These are phyloP conservation scores for Tetradesmus lagerheimii DNA, from an alignment of 139 green algal genomes.

Conservation along the genomic window DNA sequence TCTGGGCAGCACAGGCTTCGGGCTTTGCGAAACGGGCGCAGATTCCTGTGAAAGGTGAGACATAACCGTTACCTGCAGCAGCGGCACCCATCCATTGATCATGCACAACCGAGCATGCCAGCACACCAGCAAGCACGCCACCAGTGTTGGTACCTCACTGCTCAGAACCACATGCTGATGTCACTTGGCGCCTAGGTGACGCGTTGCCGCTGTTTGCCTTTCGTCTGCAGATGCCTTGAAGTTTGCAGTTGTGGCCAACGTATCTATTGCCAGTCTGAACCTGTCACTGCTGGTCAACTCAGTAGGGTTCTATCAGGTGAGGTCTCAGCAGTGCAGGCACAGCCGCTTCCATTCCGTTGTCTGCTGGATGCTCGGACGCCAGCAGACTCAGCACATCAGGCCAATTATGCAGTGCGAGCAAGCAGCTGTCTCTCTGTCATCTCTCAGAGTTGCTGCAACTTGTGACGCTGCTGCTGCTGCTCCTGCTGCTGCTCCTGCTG, in stretches of 20 bases:
- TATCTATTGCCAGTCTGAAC: constrained; percentile 74
- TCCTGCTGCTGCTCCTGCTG: not conserved
- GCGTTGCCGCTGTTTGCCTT: not conserved
- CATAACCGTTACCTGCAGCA: not conserved
- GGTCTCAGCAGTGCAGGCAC: constrained; percentile 7
- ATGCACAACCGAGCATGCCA: not conserved
- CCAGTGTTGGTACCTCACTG: not conserved
- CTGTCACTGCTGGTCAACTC: constrained; percentile 73
- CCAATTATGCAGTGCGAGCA: too few relatives aligned
- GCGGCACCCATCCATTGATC: not conserved
- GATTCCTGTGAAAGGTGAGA: constrained; percentile 55
- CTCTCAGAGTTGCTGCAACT: too few relatives aligned
- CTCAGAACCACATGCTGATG: not conserved
- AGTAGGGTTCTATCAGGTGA: constrained; percentile 79
- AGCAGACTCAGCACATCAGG: too few relatives aligned
- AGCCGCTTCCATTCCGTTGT: not conserved
- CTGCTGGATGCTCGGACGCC: not conserved
- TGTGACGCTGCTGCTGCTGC: too few relatives aligned
- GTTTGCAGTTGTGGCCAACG: constrained; percentile 65
- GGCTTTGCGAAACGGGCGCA: constrained; percentile 43
- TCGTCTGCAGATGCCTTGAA: constrained; percentile 59
- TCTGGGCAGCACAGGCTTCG: constrained; percentile 52
- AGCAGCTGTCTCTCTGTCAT: too few relatives aligned
- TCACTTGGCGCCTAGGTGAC: not conserved
- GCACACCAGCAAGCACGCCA: not conserved